Base-by-base conservation (phyloP, 139 green algal genomes). In the Ettlia oleoabundans region DNA sequence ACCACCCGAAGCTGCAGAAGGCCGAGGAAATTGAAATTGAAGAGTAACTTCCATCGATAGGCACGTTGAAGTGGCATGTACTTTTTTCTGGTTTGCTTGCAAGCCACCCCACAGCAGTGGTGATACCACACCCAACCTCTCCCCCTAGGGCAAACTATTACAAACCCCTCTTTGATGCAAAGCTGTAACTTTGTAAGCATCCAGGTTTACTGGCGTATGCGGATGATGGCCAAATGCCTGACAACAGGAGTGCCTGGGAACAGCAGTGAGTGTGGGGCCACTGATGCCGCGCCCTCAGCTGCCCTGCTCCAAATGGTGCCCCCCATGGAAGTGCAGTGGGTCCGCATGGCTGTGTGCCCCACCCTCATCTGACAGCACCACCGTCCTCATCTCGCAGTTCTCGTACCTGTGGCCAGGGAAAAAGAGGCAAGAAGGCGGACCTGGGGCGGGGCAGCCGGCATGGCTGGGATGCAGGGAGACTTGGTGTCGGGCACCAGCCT, bases 361-460 rank as follows among this genome's bases (percentile, higher is more conserved):
- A 33, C 76, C 75, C n/a, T 68, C 82, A 73, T 92, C 84, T 5
- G 80, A 74, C 47, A 92, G 41, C 38, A 90, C 79, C 47, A 92
- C 75, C 19, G 78, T 81, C 26, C 89, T 82, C 89, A 92, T 90
- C 82, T 92, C 89, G 61, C 87, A 89, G 80, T 92, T 92, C 18
- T 91, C 81, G 63, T 87, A 92, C 84, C 81, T 84, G 8, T 51
- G 30, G 43, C 43, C 35, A 1, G 13, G n/a, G 7, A 18, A 32
- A 41, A 22, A 30, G n/a, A 24, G n/a, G 70, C 24, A 30, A 15
- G 13, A 58, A 24, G 47, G 15, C 24, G 35, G 32, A 32, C n/a
- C n/a, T n/a, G n/a, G n/a, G n/a, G n/a, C n/a, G n/a, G n/a, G n/a
- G n/a, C n/a, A n/a, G n/a, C n/a, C n/a, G n/a, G n/a, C n/a, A n/a